Evolutionary conservation across 352 stramenopile genomes (phyloP), one percentile per base, ranked within the genome.

Genomic region (Nothophytophthora sp.): DNA sequence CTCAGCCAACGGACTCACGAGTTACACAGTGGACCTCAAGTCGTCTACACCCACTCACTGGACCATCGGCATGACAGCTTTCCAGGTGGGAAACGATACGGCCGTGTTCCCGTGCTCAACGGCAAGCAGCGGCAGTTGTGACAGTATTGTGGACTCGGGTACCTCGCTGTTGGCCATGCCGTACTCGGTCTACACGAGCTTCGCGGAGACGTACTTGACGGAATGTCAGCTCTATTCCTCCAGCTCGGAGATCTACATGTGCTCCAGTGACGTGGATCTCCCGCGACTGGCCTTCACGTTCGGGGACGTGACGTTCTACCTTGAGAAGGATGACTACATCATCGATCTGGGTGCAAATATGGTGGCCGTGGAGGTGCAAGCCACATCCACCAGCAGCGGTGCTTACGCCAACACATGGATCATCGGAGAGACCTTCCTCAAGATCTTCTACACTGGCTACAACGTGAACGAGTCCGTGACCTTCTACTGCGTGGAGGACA

Each of bases 381-480:
- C 73, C 1, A 71, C 63, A 27, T 74, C 65, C 6, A 62, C 47
- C 16, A 64, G 34, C 29, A 72, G 68, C 27, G 42, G 49, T 2
- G 39, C 62, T 20, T 72, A 80, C 35, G 60, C 51, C 12, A 67
- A 91, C 55, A 81, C 63, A 11, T 92, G 82, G 82, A 86, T 92
- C 51, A 57, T 92, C 8, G 80, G 82, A n/a, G 77, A 81, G 32
- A 90, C 82, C 13, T 89, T 92, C 39, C 50, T 92, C 15, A 88
- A 89, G 50, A 46, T 70, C 2, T 92, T 84, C 50, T 92, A 90
- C 59, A 81, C 79, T 5, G 59, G 54, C 19, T 92, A 83, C 55
- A 70, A 73, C n/a, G 75, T 88, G 15, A 79, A 83, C 59, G 42
- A 80, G 30, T 70, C 68, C 0, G 66, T 92, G 20, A 70, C 73